phyloP scores from a whole-genome alignment of 192 early-diverging fungal species.

The Physocladia obscura region DNA sequence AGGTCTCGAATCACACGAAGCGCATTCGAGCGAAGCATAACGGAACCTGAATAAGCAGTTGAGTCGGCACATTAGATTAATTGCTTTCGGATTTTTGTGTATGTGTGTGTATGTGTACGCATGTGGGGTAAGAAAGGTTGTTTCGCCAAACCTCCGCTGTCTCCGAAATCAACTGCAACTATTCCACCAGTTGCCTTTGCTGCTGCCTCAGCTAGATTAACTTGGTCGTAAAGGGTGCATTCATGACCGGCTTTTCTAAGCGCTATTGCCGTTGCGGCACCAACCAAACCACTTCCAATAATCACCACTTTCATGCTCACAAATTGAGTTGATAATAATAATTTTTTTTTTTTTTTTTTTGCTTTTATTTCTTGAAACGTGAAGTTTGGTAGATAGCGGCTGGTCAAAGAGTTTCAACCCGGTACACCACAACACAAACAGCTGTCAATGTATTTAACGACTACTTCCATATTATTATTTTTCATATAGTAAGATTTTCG shows the following conservation, averaged over 20 bases:
- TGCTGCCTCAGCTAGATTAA: background rate
- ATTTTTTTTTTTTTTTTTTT: no score
- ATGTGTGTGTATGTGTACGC: no score
- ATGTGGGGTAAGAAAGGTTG: background rate
- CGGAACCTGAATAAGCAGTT: background rate
- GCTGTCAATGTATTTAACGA: no score
- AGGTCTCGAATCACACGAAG: conserved; percentile 10
- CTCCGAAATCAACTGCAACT: conserved; percentile 3
- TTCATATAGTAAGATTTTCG: no score
- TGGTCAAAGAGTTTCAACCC: no score
- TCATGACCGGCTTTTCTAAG: background rate
- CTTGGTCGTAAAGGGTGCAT: conserved; percentile 18
- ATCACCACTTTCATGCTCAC: conserved; percentile 14
- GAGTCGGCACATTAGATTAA: no score
- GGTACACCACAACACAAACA: no score
- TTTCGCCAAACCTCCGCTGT: conserved; percentile 15
- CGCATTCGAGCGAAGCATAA: conserved; percentile 6
- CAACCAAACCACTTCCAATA: conserved; percentile 14
- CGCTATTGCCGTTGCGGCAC: conserved; percentile 18
- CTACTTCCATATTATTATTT: no score
- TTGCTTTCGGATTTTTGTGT: no score
- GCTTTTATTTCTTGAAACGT: no score
- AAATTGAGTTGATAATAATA: no score
- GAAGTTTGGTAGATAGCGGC: no score
- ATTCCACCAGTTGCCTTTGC: background rate